Base-by-base conservation (phyloP, 768 basidiomycete genomes). In the Flagelloscypha sp. region DNA sequence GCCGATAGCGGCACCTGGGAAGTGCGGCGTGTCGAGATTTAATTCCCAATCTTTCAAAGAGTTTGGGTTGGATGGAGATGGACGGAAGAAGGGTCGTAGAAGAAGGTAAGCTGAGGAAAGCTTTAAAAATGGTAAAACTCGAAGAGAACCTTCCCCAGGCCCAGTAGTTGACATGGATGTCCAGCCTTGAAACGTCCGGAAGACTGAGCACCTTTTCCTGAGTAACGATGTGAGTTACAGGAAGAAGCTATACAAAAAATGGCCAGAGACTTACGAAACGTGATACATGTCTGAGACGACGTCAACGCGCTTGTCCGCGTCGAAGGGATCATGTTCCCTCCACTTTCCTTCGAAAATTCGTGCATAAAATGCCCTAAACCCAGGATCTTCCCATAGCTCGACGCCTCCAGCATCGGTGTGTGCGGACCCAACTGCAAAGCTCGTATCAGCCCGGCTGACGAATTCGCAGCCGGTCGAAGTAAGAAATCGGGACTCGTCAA, bases 381-480 rank as follows among this genome's bases (percentile, higher is more conserved):
- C 47, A 1, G 55, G 49, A 49, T 79, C 71, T 48, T 76, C 69
- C 72, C 72, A 74, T 2, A 77, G 54, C 59, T 81, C 61, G 40
- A 70, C 57, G 7, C 66, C 62, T 7, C 74, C 74, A 0, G 64
- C 65, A 33, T 75, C 72, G 11, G 64, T 53, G 35, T 81, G 77
- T 8, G 81, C 76, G n/a, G n/a, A n/a, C 0, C 76, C 81, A 2
- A 86, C 58, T 0, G 74, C 66, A 48, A 86, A 86, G 31, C 66
- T 66, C 9, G 64, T 55, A 41, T 84, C 84, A 0, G n/a, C 84
- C 86, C 0, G 84, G 81, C 18, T 66, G 67, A 5, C 86, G 70
- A 30, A 86, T 82, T 2, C 84, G 68, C 9, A 87, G 58, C 5
- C 85, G 68, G 55, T 89, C 85, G 40, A 75, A 82, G 54, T 88